phyloP scores from a whole-genome alignment of 768 basidiomycete genomes.

The Symmetrospora coprosmae region DNA sequence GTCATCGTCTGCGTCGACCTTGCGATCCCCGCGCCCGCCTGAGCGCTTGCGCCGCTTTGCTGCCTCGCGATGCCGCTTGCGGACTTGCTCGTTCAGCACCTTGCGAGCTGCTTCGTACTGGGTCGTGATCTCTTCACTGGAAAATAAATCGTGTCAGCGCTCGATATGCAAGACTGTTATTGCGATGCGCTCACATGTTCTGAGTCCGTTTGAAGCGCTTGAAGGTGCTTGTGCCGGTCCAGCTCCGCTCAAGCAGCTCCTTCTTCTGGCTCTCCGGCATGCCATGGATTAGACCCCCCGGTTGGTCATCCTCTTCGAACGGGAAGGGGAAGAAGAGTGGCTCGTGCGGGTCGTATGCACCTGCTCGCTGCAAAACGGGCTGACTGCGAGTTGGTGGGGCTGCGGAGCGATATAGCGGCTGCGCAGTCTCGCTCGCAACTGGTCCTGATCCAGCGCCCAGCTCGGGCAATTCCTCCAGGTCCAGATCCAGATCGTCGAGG shows the following conservation, averaged over 20 bases:
- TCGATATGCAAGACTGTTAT: too few relatives aligned
- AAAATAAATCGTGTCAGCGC: too few relatives aligned
- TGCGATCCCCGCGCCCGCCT: background rate
- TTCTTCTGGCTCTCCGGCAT: slow-evolving; percentile 4
- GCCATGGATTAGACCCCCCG: background rate
- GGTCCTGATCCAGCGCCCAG: too few relatives aligned
- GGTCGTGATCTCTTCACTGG: slow-evolving; percentile 49
- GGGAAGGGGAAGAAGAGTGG: slow-evolving; percentile 25
- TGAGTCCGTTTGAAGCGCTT: slow-evolving; percentile 43
- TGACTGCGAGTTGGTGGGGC: too few relatives aligned
- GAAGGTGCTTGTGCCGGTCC: slow-evolving; percentile 41
- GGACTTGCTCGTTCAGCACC: slow-evolving; percentile 62
- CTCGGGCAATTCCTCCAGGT: slow-evolving; percentile 57
- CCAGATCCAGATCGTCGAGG: slow-evolving; percentile 57
- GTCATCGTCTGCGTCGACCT: background rate
- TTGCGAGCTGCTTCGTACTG: slow-evolving; percentile 58
- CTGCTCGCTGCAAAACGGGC: too few relatives aligned
- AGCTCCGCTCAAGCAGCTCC: slow-evolving; percentile 7
- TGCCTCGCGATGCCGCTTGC: slow-evolving; percentile 60
- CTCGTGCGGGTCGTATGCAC: background rate
- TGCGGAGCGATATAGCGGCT: too few relatives aligned
- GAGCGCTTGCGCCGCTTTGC: slow-evolving; percentile 2
- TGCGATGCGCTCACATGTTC: slow-evolving; percentile 5
- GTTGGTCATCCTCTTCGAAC: slow-evolving; percentile 13
- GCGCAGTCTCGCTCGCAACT: too few relatives aligned